Conservation (phyloP, 2,329 filamentous ascomycete species). For the Colletotrichum tamarilloi region DNA sequence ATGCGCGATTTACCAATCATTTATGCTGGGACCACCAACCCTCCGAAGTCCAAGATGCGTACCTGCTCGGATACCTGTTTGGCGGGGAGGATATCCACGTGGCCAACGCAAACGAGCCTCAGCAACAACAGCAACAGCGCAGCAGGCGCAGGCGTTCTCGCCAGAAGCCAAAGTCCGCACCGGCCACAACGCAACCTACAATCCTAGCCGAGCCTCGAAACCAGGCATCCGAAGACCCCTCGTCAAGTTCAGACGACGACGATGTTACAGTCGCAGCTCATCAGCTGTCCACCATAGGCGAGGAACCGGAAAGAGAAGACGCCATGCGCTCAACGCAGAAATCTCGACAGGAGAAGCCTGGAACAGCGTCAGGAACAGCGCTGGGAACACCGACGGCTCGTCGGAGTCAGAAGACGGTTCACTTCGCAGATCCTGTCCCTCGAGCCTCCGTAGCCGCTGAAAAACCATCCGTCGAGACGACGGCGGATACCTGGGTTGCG, state of each 20-base stretch:
- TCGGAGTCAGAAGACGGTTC: conserved; percentile 33
- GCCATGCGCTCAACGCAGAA: not conserved
- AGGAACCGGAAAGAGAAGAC: conserved; percentile 2
- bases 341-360: not conserved
- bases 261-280: not conserved
- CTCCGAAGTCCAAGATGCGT: conserved; percentile 4
- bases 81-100: not conserved
- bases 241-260: conserved; percentile 5
- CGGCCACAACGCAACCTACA: not conserved
- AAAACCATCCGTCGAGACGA: not conserved
- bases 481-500: not conserved
- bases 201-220: not conserved
- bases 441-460: not conserved
- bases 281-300: conserved; percentile 12
- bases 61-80: conserved; percentile 4
- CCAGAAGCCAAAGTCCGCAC: not conserved
- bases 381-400: conserved; percentile 21
- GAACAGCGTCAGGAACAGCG: not conserved
- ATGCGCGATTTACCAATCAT: conserved; percentile 30
- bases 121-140: conserved; percentile 24
- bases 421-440: conserved; percentile 29
- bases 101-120: not conserved
- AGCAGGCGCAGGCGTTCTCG: conserved; percentile 20
- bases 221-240: not conserved
- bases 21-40: conserved; percentile 31